A percentile compares a stretch with the other conserved stretches of the same genome.
phyloP scores from a whole-genome alignment of 2,329 filamentous ascomycete species.

The Exophiala sideris region DNA sequence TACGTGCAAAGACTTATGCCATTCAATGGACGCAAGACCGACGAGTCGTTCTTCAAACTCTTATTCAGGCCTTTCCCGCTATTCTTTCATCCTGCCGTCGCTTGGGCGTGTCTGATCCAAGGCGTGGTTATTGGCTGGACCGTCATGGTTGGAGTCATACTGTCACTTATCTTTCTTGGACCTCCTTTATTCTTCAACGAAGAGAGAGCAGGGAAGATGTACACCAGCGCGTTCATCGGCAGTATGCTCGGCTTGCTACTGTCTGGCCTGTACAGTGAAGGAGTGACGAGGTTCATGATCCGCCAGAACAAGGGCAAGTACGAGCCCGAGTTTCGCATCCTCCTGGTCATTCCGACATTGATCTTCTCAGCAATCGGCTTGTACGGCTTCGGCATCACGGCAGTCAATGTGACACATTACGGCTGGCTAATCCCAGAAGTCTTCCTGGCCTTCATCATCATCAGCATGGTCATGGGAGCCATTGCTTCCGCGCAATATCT shows the following conservation, averaged over 20 bases:
- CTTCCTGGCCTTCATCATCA: slow-evolving; percentile 80
- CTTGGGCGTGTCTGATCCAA: slow-evolving; percentile 79
- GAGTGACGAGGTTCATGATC: slow-evolving; percentile 67
- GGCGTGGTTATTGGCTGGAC: slow-evolving; percentile 93
- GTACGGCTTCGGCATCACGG: slow-evolving; percentile 78
- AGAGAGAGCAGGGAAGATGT: slow-evolving; percentile 79
- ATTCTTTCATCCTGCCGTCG: slow-evolving; percentile 77
- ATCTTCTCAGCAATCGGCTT: slow-evolving; percentile 73
- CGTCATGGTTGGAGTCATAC: slow-evolving; percentile 80
- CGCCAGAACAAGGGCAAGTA: slow-evolving; percentile 74
- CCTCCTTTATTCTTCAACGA: slow-evolving; percentile 79
- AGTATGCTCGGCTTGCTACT: slow-evolving; percentile 73
- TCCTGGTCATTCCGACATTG: slow-evolving; percentile 78
- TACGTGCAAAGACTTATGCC: slow-evolving; percentile 61
- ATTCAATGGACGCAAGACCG: slow-evolving; percentile 79
- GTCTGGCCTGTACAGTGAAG: slow-evolving; percentile 72
- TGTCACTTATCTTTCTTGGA: slow-evolving; percentile 77
- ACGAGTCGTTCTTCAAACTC: slow-evolving; percentile 67
- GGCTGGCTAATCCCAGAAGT: slow-evolving; percentile 71
- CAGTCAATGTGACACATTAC: slow-evolving; percentile 59
- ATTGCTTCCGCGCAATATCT: slow-evolving; percentile 84
- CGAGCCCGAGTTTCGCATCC: slow-evolving; percentile 84
- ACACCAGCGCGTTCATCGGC: slow-evolving; percentile 80
- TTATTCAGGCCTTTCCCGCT: slow-evolving; percentile 74
- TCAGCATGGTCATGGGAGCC: slow-evolving; percentile 87